Conservation (phyloP, 306 rosid species). For the Begonia fuchsioides region DNA sequence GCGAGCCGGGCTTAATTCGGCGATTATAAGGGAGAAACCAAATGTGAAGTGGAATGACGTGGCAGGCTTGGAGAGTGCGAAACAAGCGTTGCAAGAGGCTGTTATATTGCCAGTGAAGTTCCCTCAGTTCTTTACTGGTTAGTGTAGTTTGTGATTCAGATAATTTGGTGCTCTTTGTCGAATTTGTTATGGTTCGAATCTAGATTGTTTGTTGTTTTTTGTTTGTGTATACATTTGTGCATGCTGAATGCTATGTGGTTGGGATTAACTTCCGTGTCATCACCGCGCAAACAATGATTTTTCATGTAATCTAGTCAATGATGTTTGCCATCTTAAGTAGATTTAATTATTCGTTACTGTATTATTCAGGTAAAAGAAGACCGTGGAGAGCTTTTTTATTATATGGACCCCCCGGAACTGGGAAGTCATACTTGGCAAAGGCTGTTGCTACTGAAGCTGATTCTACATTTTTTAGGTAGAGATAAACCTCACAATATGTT, state of each 20-base stretch:
- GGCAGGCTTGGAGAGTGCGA: conserved; percentile 88
- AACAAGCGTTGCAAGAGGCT: conserved; percentile 86
- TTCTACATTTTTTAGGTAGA: conserved; percentile 80
- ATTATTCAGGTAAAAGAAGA: conserved; percentile 62
- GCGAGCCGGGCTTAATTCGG: conserved; percentile 67
- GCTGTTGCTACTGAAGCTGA: conserved; percentile 97
- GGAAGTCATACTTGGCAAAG: conserved; percentile 94
- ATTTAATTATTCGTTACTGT: not conserved
- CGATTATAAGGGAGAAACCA: conserved; percentile 78
- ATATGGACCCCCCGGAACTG: conserved; percentile 95
- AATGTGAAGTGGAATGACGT: conserved; percentile 89
- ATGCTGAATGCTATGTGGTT: no score
- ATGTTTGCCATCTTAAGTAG: no score
- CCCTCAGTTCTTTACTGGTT: conserved; percentile 90
- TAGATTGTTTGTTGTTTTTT: not conserved
- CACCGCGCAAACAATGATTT: no score
- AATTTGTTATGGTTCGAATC: not conserved
- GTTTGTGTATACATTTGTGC: not conserved
- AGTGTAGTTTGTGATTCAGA: conserved; percentile 6
- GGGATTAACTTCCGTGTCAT: no score
- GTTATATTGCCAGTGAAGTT: conserved; percentile 85
- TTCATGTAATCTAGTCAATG: no score
- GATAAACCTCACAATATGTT: not conserved
- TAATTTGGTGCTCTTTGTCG: not conserved
- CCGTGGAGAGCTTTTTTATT: conserved; percentile 92